Percentiles rank a stretch among this genome's conserved stretches.
Conservation (phyloP, 192 early-diverging fungal genomes). For the Diversispora epigaea region DNA sequence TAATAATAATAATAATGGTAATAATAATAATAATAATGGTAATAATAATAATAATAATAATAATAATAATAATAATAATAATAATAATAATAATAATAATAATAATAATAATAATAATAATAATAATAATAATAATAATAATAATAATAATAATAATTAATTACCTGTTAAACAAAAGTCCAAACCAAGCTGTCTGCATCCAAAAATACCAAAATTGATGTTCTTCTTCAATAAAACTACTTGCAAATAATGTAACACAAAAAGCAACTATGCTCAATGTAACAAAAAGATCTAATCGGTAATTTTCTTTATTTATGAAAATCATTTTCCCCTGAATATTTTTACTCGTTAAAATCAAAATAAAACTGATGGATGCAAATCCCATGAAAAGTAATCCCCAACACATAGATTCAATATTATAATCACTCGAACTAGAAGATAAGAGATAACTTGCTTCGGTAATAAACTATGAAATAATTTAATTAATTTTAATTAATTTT, state of each 20-base stretch:
- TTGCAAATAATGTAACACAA: constrained; percentile 57
- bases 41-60: too few species aligned
- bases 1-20: too few species aligned
- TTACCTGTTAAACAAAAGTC: constrained; percentile 46
- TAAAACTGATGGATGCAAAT: constrained; percentile 35
- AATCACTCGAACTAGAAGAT: constrained; percentile 42
- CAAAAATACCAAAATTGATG: constrained; percentile 75
- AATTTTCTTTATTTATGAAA: constrained; percentile 31
- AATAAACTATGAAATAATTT: constrained; percentile 34
- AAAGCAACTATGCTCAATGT: constrained; percentile 47
- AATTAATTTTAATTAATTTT: too few species aligned
- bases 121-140: too few species aligned
- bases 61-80: too few species aligned
- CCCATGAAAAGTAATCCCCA: constrained; percentile 41
- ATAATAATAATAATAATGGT: too few species aligned
- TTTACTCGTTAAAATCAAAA: not conserved
- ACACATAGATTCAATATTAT: constrained; percentile 39
- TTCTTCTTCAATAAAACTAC: constrained; percentile 76
- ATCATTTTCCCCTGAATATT: constrained; percentile 6
- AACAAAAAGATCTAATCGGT: constrained; percentile 26
- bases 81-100: too few species aligned
- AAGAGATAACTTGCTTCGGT: constrained; percentile 38
- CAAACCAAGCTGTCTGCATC: constrained; percentile 59
- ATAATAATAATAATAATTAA: too few species aligned
- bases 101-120: too few species aligned